phyloP scores from a whole-genome alignment of 108 stramenopile species.

The Cyclotella kingstonii region DNA sequence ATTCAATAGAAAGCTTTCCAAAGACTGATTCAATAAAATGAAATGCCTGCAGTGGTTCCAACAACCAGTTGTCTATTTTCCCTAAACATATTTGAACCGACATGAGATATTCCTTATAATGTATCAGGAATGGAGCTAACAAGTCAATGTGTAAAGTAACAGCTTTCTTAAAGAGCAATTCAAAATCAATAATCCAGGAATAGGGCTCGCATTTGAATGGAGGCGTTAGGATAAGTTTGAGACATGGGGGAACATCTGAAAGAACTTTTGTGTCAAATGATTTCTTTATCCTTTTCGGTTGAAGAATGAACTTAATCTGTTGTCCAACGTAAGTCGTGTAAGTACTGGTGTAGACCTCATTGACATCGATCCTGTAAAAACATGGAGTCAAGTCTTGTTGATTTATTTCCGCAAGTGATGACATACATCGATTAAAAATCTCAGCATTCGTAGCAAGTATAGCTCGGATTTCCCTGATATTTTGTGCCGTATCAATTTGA shows the following conservation, averaged over 20 bases:
- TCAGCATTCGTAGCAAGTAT: conserved; percentile 24
- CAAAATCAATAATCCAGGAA: conserved; percentile 29
- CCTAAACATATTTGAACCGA: conserved; percentile 44
- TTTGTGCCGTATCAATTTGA: conserved; percentile 19
- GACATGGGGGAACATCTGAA: too few species aligned
- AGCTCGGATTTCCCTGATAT: conserved; percentile 28
- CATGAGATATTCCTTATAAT: conserved; percentile 38
- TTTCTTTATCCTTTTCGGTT: too few species aligned
- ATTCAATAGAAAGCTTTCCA: background rate
- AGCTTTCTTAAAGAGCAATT: conserved; percentile 19
- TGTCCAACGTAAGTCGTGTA: too few species aligned
- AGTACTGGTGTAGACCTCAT: background rate
- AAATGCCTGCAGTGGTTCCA: conserved; percentile 14
- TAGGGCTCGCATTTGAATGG: background rate
- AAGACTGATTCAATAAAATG: conserved; percentile 18
- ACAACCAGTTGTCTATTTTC: conserved; percentile 39
- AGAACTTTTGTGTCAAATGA: too few species aligned
- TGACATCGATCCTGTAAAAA: conserved; percentile 3
- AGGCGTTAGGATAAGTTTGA: too few species aligned
- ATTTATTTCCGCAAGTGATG: background rate
- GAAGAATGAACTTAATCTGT: too few species aligned
- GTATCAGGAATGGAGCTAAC: conserved; percentile 29
- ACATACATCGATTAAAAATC: conserved; percentile 29
- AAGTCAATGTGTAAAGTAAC: conserved; percentile 33
- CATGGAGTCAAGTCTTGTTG: background rate